These are phyloP conservation scores for Ascoidea asiatica DNA, from an alignment of 805 yeast species.

Conservation along the genomic window DNA sequence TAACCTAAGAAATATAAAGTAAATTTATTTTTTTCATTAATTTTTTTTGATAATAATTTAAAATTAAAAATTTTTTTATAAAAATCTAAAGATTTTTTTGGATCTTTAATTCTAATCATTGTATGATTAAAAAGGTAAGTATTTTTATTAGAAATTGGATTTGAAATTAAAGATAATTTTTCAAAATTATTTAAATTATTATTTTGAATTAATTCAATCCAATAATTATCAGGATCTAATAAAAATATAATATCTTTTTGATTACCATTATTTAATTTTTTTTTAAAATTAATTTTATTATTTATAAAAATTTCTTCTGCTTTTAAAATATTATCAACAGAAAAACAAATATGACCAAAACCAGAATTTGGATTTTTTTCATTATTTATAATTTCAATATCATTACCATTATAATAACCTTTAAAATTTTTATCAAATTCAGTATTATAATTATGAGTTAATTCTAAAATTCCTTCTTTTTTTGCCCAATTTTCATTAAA, in stretches of 20 bases:
- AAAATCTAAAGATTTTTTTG: slow-evolving; percentile 58
- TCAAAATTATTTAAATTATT: slow-evolving; percentile 27
- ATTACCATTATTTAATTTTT: slow-evolving; percentile 79
- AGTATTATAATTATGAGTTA: slow-evolving; percentile 70
- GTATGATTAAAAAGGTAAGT: slow-evolving; percentile 65
- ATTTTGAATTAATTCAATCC: slow-evolving; percentile 81
- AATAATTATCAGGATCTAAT: slow-evolving; percentile 91
- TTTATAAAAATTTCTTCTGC: slow-evolving; percentile 34
- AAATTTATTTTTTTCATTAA: slow-evolving; percentile 60
- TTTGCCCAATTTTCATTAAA: slow-evolving; percentile 23
- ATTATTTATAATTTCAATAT: no score
- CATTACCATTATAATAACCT: slow-evolving; percentile 74
- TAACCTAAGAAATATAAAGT: slow-evolving; percentile 80
- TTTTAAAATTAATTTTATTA: slow-evolving; percentile 64
- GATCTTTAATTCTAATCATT: slow-evolving; percentile 89
- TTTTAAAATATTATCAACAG: slow-evolving; percentile 65
- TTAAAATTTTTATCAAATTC: slow-evolving; percentile 42
- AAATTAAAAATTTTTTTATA: slow-evolving; percentile 73
- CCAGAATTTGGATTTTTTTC: slow-evolving; percentile 76
- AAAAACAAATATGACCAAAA: slow-evolving; percentile 85
- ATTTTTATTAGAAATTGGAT: slow-evolving; percentile 6
- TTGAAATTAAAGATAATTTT: slow-evolving; percentile 12
- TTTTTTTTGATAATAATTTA: slow-evolving; percentile 46
- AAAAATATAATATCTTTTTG: slow-evolving; percentile 90
- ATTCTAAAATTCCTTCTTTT: slow-evolving; percentile 63